Conservation (phyloP, 306 rosid species). For the Erythrophleum fordii region DNA sequence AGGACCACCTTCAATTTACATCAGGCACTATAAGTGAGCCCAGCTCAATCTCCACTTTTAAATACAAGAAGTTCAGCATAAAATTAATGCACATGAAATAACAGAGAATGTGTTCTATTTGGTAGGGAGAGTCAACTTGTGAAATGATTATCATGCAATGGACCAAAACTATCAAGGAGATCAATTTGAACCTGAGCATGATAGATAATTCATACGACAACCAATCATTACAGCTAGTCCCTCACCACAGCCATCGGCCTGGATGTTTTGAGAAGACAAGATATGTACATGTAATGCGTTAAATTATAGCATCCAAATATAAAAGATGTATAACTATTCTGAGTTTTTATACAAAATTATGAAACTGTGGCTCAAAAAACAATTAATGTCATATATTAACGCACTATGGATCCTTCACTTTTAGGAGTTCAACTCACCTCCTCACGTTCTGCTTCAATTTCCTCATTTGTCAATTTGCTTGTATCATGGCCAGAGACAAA, state of each 20-base stretch:
- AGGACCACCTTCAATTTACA: constrained; percentile 12
- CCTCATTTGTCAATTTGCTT: constrained; percentile 95
- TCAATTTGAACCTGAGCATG: constrained; percentile 18
- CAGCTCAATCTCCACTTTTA: constrained; percentile 2
- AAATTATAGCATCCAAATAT: not conserved
- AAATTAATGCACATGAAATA: constrained; percentile 1
- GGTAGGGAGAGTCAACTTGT: not conserved
- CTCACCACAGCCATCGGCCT: not conserved
- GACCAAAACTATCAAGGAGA: constrained; percentile 27
- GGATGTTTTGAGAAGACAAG: constrained; percentile 22
- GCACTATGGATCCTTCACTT: constrained; percentile 17
- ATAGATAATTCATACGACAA: not conserved
- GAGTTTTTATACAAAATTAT: not conserved
- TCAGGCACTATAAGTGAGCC: not conserved
- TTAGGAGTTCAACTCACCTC: constrained; percentile 65
- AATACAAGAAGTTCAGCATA: not conserved
- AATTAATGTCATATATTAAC: not conserved
- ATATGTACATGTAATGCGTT: constrained; percentile 10
- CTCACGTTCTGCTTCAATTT: constrained; percentile 95
- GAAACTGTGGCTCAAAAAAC: constrained; percentile 27
- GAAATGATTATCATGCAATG: not conserved
- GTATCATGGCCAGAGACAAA: constrained; percentile 43
- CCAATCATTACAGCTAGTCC: not conserved
- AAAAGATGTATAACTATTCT: not conserved
- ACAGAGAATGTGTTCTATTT: too few relatives aligned